Evolutionary conservation across 2,329 filamentous ascomycete species (phyloP).

Genomic region (Alternaria brassicicola): DNA sequence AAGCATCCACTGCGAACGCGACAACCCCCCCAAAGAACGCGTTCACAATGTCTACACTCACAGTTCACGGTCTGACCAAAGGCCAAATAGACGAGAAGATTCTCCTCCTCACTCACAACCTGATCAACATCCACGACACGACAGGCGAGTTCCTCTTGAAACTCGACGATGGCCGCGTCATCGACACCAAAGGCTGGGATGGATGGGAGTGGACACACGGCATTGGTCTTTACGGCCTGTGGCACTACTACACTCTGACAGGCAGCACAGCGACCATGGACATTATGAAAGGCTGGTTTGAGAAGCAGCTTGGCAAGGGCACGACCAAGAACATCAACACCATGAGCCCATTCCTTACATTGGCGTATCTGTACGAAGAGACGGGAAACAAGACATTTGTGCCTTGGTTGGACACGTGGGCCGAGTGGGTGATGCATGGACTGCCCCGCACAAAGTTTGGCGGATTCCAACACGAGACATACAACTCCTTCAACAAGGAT

Average conservation of each 20-base stretch:
- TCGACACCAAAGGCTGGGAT: constrained; percentile 85
- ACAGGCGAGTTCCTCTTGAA: constrained; percentile 75
- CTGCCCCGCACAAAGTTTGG: constrained; percentile 73
- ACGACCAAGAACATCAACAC: constrained; percentile 89
- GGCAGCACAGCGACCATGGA: constrained; percentile 64
- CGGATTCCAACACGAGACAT: constrained; percentile 78
- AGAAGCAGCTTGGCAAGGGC: constrained; percentile 69
- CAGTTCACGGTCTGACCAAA: constrained; percentile 50
- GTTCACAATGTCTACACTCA: constrained; percentile 49
- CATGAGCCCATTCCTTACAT: constrained; percentile 77
- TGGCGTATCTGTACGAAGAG: constrained; percentile 79
- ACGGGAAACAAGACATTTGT: constrained; percentile 71
- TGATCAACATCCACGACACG: constrained; percentile 78
- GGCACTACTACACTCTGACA: constrained; percentile 79
- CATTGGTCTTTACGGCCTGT: constrained; percentile 79
- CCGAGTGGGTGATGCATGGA: constrained; percentile 81
- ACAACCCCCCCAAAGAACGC: not conserved
- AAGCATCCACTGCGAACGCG: not conserved
- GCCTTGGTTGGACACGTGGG: constrained; percentile 81
- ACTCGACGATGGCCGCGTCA: constrained; percentile 73
- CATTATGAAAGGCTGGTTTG: constrained; percentile 77
- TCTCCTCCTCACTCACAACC: constrained; percentile 70
- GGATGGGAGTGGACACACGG: constrained; percentile 86
- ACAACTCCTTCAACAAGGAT: constrained; percentile 71
- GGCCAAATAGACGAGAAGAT: constrained; percentile 62